Evolutionary conservation across 306 rosid genomes (phyloP).

Genomic region (Inga leiocalycina): DNA sequence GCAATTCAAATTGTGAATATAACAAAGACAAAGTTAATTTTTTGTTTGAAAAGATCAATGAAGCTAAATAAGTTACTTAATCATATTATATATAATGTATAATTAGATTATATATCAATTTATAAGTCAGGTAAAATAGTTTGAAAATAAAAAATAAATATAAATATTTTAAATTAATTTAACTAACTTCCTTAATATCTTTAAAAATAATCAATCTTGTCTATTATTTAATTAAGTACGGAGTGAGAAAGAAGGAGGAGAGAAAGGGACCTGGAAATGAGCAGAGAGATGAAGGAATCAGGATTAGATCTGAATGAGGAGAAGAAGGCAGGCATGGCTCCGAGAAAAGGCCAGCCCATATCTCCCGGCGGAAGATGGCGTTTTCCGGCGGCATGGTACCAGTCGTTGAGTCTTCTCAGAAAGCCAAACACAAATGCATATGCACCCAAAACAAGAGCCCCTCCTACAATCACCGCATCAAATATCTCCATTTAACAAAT

Average conservation of each 20-base stretch:
- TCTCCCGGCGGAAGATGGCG: conserved; percentile 47
- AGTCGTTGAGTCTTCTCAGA: conserved; percentile 50
- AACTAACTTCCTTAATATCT: too few relatives aligned
- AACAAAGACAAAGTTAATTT: too few relatives aligned
- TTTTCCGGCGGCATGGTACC: conserved; percentile 46
- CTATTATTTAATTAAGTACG: background rate
- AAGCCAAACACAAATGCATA: conserved; percentile 48
- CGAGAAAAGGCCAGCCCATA: conserved; percentile 52
- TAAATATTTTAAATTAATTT: too few relatives aligned
- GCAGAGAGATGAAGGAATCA: conserved; percentile 42
- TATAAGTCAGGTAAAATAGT: too few relatives aligned
- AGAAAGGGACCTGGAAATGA: conserved; percentile 38
- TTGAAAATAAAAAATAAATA: too few relatives aligned
- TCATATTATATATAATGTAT: too few relatives aligned
- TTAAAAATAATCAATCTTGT: too few relatives aligned
- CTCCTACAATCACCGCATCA: conserved; percentile 27
- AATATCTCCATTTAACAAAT: conserved; percentile 24
- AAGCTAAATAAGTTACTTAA: too few relatives aligned
- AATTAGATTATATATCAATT: too few relatives aligned
- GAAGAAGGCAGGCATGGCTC: conserved; percentile 42
- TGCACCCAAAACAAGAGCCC: conserved; percentile 35
- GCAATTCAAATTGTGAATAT: too few relatives aligned
- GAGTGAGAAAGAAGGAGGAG: background rate
- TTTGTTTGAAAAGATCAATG: rapidly evolving
- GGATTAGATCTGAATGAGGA: conserved; percentile 47